Conservation (phyloP, 129 eudicot species). For the Artemisia argyi region DNA sequence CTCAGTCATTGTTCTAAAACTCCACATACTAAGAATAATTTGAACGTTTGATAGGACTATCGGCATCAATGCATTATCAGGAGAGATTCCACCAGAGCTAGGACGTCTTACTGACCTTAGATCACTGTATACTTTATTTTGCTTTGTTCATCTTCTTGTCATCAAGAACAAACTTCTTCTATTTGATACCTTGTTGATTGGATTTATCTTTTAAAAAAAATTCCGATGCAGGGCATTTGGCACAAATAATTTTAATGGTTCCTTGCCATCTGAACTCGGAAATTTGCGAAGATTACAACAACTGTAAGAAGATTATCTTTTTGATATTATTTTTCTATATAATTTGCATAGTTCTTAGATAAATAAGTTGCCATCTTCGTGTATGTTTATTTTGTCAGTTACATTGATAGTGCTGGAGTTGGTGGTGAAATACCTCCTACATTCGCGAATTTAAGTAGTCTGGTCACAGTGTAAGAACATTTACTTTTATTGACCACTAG, state of each 20-base stretch:
- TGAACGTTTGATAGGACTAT: slow-evolving; percentile 40
- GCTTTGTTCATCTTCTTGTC: neutral
- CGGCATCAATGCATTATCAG: slow-evolving; percentile 76
- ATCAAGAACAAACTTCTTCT: neutral
- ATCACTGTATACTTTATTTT: slow-evolving; percentile 14
- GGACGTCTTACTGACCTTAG: slow-evolving; percentile 60
- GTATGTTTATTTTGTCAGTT: slow-evolving; percentile 47
- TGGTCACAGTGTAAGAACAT: slow-evolving; percentile 57
- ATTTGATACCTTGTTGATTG: slow-evolving; percentile 2
- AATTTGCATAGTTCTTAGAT: neutral
- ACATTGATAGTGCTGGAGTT: slow-evolving; percentile 73
- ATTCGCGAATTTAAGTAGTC: slow-evolving; percentile 54
- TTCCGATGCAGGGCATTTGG: slow-evolving; percentile 43
- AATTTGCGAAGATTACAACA: slow-evolving; percentile 45
- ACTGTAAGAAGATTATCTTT: slow-evolving; percentile 46
- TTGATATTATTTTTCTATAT: neutral
- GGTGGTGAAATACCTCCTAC: slow-evolving; percentile 71
- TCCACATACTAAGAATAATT: neutral
- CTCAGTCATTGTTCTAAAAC: neutral
- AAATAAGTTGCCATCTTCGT: neutral
- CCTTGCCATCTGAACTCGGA: slow-evolving; percentile 75
- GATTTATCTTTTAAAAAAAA: slow-evolving; percentile 5
- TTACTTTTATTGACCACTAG: neutral
- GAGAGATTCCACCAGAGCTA: slow-evolving; percentile 63
- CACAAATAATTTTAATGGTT: slow-evolving; percentile 68